Evolutionary conservation across 208 protist genomes (phyloP).

Genomic region (Trypanosoma platydactyli): DNA sequence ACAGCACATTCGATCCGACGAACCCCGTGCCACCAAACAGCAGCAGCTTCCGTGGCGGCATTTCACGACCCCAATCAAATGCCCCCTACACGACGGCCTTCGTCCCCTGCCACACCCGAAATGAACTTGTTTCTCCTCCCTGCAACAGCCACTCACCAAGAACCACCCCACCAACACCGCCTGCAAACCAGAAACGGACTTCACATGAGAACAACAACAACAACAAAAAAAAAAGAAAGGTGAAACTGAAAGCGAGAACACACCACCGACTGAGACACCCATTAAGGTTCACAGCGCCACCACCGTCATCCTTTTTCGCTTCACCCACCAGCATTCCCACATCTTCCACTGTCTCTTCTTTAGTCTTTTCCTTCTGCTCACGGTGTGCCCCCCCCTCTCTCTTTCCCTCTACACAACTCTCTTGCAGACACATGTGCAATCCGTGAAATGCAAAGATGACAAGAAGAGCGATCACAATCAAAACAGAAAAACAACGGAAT

Average conservation of each 20-base stretch:
- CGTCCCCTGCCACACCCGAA: too few species aligned
- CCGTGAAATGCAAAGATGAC: background rate
- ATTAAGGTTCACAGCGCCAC: too few species aligned
- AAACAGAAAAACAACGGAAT: background rate
- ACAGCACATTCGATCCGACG: constrained; percentile 60
- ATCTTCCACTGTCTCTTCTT: too few species aligned
- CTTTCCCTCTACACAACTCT: background rate
- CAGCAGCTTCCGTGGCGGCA: constrained; percentile 51
- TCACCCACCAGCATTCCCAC: too few species aligned
- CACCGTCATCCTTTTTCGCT: too few species aligned
- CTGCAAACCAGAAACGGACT: background rate
- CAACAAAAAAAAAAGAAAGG: background rate
- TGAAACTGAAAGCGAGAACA: too few species aligned
- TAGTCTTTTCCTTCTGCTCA: too few species aligned
- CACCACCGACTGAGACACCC: too few species aligned
- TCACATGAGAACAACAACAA: background rate
- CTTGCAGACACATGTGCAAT: background rate
- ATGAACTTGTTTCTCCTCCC: too few species aligned
- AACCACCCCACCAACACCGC: background rate
- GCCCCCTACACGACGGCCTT: background rate
- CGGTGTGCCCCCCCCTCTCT: too few species aligned
- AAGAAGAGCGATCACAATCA: background rate
- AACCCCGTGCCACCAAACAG: constrained; percentile 88
- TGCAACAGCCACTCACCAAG: background rate
- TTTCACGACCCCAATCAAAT: background rate